Evolutionary conservation across 1,139 yeast genomes (phyloP), one percentile per base, ranked within the genome.

Genomic region (Magnusiomyces magnusii): DNA sequence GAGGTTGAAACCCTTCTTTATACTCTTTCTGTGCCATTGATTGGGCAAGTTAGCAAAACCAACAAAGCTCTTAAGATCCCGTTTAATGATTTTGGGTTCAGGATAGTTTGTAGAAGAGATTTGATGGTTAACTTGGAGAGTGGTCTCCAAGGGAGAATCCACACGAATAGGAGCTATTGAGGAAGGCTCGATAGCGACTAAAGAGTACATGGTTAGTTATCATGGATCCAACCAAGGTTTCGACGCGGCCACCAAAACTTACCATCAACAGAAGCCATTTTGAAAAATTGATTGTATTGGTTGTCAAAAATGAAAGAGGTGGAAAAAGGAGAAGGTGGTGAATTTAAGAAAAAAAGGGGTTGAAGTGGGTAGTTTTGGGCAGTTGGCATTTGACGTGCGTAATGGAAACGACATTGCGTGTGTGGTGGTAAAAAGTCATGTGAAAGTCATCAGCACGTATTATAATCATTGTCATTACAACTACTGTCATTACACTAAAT

Each of bases 21-120:
- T 85, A 3, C 96, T 86, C 74, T 89, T 91, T 75, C 97, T 84
- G 76, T 93, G 98, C 97, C 98, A 93, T 78, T 95, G 99, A 73
- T 92, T 93, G 61, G 99, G 99, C 69, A 95, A 80, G 75, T 92
- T 95, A 67, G 98, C 97, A 75, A 95, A 93, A 2, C 99, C 99
- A 61, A 95, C 99, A 72, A 87, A 92, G 5, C 96, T 95, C 66
- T 85, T 87, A 67, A 92, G 82, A 70, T 89, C 89, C 67, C 95
- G 85, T 68, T 87, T 86, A 68, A 90, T 83, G 62, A 90, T 78
- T 49, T 21, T 27, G 25, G 57, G 24, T 39, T 57, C 59, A 2
- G 54, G 57, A 49, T 51, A 57, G 19, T 36, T 23, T 10, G 44
- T 10, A 39, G 44, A 10, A 25, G n/a, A n/a, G n/a, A n/a, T n/a